Percentiles rank a stretch among this genome's conserved stretches.
Conservation (phyloP, 2,329 filamentous ascomycete genomes). For the Ophiostoma ips region DNA sequence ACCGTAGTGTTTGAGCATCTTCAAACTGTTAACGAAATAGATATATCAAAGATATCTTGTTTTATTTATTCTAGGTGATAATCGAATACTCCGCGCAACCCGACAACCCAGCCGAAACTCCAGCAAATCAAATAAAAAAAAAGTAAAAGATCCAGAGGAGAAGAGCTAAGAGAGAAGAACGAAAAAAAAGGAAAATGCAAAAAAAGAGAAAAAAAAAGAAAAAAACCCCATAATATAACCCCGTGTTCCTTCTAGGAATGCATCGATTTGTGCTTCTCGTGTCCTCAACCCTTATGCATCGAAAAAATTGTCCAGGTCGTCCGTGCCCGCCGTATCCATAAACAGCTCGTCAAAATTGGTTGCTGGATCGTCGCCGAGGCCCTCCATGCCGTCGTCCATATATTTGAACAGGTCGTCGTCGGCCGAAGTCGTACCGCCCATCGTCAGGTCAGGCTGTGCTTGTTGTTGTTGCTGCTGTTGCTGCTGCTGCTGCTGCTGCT, state of each 20-base stretch:
- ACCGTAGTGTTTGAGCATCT: too few species aligned
- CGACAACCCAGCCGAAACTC: not conserved
- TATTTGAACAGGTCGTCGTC: conserved; percentile 33
- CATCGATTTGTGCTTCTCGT: not conserved
- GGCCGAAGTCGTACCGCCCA: not conserved
- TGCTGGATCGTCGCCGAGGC: conserved; percentile 22
- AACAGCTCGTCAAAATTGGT: conserved; percentile 38
- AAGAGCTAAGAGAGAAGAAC: not conserved
- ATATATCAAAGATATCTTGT: too few species aligned
- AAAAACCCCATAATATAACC: not conserved
- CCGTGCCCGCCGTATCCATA: conserved; percentile 30
- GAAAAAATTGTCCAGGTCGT: conserved; percentile 13
- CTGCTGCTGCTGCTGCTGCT: conserved; percentile 1
- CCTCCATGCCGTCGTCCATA: conserved; percentile 27
- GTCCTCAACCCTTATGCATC: conserved; percentile 1
- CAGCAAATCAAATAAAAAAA: not conserved
- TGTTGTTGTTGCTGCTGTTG: not conserved
- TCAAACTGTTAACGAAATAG: not conserved
- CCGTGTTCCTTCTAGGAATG: not conserved
- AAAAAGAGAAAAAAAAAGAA: not conserved
- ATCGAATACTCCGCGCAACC: not conserved
- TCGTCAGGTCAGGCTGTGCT: not conserved
- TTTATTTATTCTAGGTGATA: not conserved
- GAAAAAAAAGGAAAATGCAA: not conserved
- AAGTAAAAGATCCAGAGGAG: not conserved